Percentiles rank a stretch among this genome's conserved stretches.
phyloP scores from a whole-genome alignment of 345 rosid species.

The Acer yangbiense region DNA sequence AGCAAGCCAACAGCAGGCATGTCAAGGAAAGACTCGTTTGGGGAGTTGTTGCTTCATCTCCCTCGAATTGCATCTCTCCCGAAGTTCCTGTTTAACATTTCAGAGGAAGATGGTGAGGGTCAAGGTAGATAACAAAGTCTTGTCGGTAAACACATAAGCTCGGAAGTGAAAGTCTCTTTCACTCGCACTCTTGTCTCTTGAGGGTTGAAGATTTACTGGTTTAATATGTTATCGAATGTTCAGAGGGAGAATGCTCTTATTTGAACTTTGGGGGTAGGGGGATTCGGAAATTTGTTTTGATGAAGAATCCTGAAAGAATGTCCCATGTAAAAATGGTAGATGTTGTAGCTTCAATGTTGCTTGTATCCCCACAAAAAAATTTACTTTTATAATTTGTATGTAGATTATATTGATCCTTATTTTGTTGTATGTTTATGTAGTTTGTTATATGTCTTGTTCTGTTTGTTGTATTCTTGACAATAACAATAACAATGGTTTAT shows the following conservation, averaged over 20 bases:
- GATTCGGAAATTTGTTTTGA: constrained; percentile 66
- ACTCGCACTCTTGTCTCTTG: background rate
- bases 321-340: constrained; percentile 32
- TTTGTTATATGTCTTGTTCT: background rate
- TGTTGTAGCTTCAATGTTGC: background rate
- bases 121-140: constrained; percentile 42
- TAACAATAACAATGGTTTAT: background rate
- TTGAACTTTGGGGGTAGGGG: constrained; percentile 27
- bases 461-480: background rate
- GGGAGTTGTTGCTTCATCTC: constrained; percentile 83
- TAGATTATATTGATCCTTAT: background rate
- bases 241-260: background rate
- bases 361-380: background rate
- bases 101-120: constrained; percentile 76
- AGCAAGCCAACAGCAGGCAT: constrained; percentile 65
- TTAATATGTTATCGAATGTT: constrained; percentile 11
- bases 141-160: constrained; percentile 15
- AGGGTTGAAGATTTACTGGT: constrained; percentile 19
- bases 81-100: constrained; percentile 86
- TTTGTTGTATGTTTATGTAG: background rate
- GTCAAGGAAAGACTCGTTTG: constrained; percentile 87
- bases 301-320: constrained; percentile 51
- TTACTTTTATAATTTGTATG: background rate
- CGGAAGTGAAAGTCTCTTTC: background rate
- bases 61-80: constrained; percentile 93